These are phyloP conservation scores for Cornus kousa DNA, from an alignment of 148 eudicot genomes.

Conservation along the genomic window DNA sequence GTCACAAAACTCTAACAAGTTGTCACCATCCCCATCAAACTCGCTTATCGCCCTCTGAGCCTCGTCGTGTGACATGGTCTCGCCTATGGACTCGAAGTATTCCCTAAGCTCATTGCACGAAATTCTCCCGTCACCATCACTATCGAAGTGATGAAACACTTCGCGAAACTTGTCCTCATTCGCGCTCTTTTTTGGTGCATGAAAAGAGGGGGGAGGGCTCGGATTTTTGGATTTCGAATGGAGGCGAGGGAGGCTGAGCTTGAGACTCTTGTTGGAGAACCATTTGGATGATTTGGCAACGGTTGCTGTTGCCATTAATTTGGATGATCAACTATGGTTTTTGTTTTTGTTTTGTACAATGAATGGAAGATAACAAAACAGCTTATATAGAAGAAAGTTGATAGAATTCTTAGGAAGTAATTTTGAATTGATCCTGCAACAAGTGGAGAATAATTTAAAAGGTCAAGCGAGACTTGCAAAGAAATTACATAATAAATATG, in stretches of 20 bases:
- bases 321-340: too few species aligned
- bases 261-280: constrained; percentile 24
- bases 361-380: neutral
- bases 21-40: constrained; percentile 44
- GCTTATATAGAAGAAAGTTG: neutral
- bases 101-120: constrained; percentile 38
- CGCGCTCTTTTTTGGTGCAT: constrained; percentile 6
- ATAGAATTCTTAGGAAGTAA: too few species aligned
- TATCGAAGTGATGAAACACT: constrained; percentile 47
- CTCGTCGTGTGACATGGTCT: constrained; percentile 38
- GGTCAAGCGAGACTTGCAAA: constrained; percentile 6
- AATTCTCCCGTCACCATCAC: constrained; percentile 47
- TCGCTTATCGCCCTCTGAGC: constrained; percentile 43
- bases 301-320: constrained; percentile 23
- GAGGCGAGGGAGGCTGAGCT: constrained; percentile 22
- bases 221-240: constrained; percentile 23
- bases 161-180: constrained; percentile 43
- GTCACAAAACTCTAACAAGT: constrained; percentile 38
- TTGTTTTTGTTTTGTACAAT: neutral
- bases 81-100: constrained; percentile 46
- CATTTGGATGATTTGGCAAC: constrained; percentile 31
- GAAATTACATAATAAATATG: neutral
- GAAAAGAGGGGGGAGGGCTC: constrained; percentile 3
- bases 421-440: neutral
- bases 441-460: neutral